These are phyloP conservation scores for Tanacetum coccineum DNA, from an alignment of 129 eudicot species.

Conservation along the genomic window DNA sequence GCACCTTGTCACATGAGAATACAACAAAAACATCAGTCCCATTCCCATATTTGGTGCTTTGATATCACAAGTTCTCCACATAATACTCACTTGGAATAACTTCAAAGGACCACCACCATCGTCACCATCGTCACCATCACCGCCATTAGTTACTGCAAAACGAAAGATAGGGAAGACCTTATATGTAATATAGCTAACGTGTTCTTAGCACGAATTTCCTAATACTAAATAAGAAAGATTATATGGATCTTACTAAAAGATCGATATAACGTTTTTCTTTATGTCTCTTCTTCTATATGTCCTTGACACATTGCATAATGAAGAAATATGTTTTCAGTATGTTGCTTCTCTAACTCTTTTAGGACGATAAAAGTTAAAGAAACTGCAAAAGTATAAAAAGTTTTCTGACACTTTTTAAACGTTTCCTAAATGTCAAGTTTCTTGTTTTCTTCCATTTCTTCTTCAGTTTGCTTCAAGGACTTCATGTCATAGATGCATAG, in stretches of 20 bases:
- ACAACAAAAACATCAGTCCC: slow-evolving; percentile 37
- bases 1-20: slow-evolving; percentile 33
- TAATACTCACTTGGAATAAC: slow-evolving; percentile 26
- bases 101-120: slow-evolving; percentile 26
- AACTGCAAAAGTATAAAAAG: no score
- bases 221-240: neutral
- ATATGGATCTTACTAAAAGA: slow-evolving; percentile 2
- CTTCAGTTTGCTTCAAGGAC: slow-evolving; percentile 7
- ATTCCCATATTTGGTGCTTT: slow-evolving; percentile 2
- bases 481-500: slow-evolving; percentile 12
- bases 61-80: slow-evolving; percentile 16
- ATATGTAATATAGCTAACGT: neutral
- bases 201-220: neutral
- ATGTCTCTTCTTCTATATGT: neutral
- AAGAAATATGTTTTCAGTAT: neutral
- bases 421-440: no score
- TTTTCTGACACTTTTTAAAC: no score
- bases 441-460: neutral
- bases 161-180: slow-evolving; percentile 18
- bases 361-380: no score
- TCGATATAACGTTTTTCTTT: slow-evolving; percentile 3
- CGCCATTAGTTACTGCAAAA: neutral
- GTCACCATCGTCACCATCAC: neutral
- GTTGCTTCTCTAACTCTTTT: neutral
- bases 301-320: slow-evolving; percentile 7